phyloP scores from a whole-genome alignment of 2,329 filamentous ascomycete genomes.

The Piedraia hortae region DNA sequence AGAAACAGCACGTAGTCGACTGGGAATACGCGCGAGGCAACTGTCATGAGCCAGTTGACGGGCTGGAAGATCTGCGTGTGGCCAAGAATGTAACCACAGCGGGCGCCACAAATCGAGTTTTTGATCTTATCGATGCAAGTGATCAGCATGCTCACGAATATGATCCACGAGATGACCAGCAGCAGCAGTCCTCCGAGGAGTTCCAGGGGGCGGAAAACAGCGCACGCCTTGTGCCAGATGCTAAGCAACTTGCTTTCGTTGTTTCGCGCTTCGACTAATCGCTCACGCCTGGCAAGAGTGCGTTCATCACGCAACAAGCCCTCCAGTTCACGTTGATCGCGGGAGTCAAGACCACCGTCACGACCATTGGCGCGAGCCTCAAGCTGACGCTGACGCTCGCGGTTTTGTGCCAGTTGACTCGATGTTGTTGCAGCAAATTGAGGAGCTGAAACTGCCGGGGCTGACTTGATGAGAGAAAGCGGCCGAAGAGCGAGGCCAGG shows the following conservation, averaged over 20 bases:
- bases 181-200: slow-evolving; percentile 60
- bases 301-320: slow-evolving; percentile 69
- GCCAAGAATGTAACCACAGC: slow-evolving; percentile 76
- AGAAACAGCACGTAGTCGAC: slow-evolving; percentile 80
- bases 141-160: slow-evolving; percentile 82
- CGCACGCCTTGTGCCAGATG: slow-evolving; percentile 60
- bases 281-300: slow-evolving; percentile 67
- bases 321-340: slow-evolving; percentile 74
- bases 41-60: slow-evolving; percentile 66
- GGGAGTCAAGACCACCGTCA: slow-evolving; percentile 45
- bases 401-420: slow-evolving; percentile 59
- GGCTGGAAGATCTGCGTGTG: slow-evolving; percentile 84
- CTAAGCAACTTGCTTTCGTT: slow-evolving; percentile 52
- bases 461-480: slow-evolving; percentile 72
- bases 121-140: slow-evolving; percentile 89
- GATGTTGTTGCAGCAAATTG: slow-evolving; percentile 50
- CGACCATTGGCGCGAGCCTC: slow-evolving; percentile 61
- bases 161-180: slow-evolving; percentile 41
- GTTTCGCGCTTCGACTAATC: slow-evolving; percentile 55
- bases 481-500: slow-evolving; percentile 71
- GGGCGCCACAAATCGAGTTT: slow-evolving; percentile 74
- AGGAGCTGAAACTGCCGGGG: slow-evolving; percentile 60
- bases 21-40: slow-evolving; percentile 60
- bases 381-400: slow-evolving; percentile 73
- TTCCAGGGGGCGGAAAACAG: slow-evolving; percentile 67